These are phyloP conservation scores for Rhodotorula sp. DNA, from an alignment of 1,284 basidiomycete genomes.

Conservation along the genomic window DNA sequence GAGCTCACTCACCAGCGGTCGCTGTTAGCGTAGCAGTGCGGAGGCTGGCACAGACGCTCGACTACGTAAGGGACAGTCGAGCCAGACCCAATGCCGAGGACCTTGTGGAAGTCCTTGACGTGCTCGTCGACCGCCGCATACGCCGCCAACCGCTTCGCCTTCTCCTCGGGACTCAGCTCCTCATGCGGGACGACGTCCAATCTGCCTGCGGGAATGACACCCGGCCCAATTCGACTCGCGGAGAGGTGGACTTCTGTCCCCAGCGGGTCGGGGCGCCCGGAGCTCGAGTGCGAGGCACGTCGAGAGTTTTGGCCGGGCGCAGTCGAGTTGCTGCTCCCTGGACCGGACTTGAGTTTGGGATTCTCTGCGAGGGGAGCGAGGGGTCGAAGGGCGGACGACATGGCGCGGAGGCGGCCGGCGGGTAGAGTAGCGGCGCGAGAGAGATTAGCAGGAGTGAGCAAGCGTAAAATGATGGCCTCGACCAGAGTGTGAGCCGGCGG, in stretches of 20 bases:
- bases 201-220: constrained; percentile 24
- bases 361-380: constrained; percentile 20
- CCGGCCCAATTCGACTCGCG: constrained; percentile 34
- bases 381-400: constrained; percentile 3
- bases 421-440: background rate
- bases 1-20: constrained; percentile 46
- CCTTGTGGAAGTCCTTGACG: constrained; percentile 77
- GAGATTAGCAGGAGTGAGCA: background rate
- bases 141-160: constrained; percentile 84
- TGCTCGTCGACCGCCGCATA: constrained; percentile 92
- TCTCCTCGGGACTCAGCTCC: constrained; percentile 35
- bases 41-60: constrained; percentile 74
- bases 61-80: constrained; percentile 98
- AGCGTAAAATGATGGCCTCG: no score
- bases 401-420: background rate
- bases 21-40: constrained; percentile 74
- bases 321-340: constrained; percentile 5
- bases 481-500: no score
- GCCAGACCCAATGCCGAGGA: constrained; percentile 88
- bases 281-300: constrained; percentile 21
- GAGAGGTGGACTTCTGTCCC: background rate
- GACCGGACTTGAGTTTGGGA: constrained; percentile 13
- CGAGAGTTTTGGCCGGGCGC: constrained; percentile 19
- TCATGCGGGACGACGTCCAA: constrained; percentile 19
- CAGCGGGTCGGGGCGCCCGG: constrained; percentile 33